phyloP scores from a whole-genome alignment of 2,329 filamentous ascomycete genomes.

The Exserohilum rostratum region DNA sequence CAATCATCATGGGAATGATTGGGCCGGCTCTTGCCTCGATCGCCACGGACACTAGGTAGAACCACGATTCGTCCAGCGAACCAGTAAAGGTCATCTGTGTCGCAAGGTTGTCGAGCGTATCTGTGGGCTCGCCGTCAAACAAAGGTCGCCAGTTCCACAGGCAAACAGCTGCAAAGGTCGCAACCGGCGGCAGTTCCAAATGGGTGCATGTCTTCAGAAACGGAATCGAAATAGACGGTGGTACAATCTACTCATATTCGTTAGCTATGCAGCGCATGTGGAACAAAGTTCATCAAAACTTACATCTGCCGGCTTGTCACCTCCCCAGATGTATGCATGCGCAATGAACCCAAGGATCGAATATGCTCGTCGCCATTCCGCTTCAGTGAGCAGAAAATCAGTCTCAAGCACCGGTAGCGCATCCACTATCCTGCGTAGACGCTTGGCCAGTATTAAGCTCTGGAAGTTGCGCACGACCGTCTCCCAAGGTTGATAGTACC shows the following conservation, averaged over 20 bases:
- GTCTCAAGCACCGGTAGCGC: constrained; percentile 83
- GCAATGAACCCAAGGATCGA: constrained; percentile 77
- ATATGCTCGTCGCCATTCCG: constrained; percentile 91
- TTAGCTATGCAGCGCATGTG: constrained; percentile 22
- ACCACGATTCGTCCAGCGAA: constrained; percentile 96
- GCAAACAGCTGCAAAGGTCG: constrained; percentile 88
- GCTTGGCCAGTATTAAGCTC: constrained; percentile 81
- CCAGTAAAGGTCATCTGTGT: constrained; percentile 92
- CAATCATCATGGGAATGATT: constrained; percentile 85
- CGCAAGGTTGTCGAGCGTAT: constrained; percentile 84
- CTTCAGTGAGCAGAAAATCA: constrained; percentile 76
- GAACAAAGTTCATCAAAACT: constrained; percentile 13
- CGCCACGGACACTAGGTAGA: constrained; percentile 92
- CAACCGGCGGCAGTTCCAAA: constrained; percentile 88
- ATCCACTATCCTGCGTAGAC: constrained; percentile 80
- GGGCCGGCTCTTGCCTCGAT: constrained; percentile 92
- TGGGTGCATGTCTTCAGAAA: constrained; percentile 76
- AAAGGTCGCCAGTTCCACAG: constrained; percentile 98
- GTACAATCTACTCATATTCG: constrained; percentile 62
- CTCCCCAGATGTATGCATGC: constrained; percentile 91
- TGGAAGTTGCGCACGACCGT: constrained; percentile 84
- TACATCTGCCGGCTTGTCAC: constrained; percentile 74
- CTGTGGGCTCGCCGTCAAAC: constrained; percentile 80
- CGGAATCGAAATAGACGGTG: constrained; percentile 81
- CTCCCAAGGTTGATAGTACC: constrained; percentile 97